Conservation (phyloP, 225 moss, liverwort and hornwort genomes). For the Marchantia paleacea region DNA sequence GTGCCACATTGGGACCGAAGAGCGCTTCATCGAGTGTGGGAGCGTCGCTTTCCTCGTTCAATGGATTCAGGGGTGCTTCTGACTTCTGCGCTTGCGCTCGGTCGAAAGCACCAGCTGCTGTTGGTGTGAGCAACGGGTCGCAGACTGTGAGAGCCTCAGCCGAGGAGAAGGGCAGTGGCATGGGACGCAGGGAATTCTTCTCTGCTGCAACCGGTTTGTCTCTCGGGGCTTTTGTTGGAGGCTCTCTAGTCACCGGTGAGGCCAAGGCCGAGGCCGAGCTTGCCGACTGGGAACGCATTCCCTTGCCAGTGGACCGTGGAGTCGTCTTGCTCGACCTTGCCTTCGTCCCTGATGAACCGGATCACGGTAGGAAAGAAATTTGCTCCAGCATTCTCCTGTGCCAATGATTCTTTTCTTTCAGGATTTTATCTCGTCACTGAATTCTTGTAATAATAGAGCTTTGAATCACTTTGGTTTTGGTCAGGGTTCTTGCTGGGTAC, state of each 20-base stretch:
- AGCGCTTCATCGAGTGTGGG: neutral
- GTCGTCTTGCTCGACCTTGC: constrained; percentile 91
- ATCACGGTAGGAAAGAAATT: constrained; percentile 41
- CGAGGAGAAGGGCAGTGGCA: constrained; percentile 10
- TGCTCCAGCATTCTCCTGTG: too few species aligned
- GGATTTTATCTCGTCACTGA: neutral
- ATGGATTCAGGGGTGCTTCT: constrained; percentile 13
- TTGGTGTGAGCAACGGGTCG: neutral
- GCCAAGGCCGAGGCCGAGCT: constrained; percentile 61
- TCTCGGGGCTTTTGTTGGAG: constrained; percentile 27
- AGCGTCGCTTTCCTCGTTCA: neutral
- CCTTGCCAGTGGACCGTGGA: constrained; percentile 60
- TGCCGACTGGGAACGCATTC: constrained; percentile 71
- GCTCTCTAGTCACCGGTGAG: constrained; percentile 36
- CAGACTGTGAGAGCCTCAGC: constrained; percentile 24
- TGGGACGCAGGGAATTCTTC: constrained; percentile 40
- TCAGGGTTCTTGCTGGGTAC: constrained; percentile 88
- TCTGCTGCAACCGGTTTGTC: constrained; percentile 30
- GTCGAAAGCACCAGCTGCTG: neutral
- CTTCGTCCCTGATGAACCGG: constrained; percentile 85
- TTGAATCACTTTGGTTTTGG: neutral
- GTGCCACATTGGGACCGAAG: neutral
- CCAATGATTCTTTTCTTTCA: neutral
- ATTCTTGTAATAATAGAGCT: neutral
- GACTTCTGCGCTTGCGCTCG: constrained; percentile 28